A percentile compares a stretch with the other conserved stretches of the same genome.
phyloP scores from a whole-genome alignment of 2,329 filamentous ascomycete genomes.

The Cytospora chrysosperma region DNA sequence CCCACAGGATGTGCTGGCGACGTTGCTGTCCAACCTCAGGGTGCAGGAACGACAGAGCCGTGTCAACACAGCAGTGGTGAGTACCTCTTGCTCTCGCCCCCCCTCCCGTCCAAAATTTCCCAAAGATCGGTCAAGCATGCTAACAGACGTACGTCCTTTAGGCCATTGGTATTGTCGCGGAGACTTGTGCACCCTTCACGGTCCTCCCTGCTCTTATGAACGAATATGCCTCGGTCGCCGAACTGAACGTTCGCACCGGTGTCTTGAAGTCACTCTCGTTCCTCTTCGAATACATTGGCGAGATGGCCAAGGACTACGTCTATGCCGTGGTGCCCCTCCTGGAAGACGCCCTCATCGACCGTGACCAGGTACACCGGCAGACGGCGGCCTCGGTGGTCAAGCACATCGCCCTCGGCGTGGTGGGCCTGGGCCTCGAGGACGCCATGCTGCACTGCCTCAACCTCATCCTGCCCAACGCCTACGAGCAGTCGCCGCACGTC shows the following conservation, averaged over 20 bases:
- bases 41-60: conserved; percentile 97
- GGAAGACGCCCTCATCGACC: conserved; percentile 95
- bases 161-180: conserved; percentile 96
- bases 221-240: conserved; percentile 88
- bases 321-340: conserved; percentile 95
- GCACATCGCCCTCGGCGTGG: conserved; percentile 95
- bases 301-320: conserved; percentile 99
- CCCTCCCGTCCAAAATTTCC: no score
- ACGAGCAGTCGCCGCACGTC: conserved; percentile 96
- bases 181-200: conserved; percentile 97
- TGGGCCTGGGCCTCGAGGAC: conserved; percentile 94
- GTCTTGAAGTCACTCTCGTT: conserved; percentile 96
- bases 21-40: conserved; percentile 90
- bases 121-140: no score
- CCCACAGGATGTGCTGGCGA: conserved; percentile 93
- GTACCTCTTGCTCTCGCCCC: not conserved
- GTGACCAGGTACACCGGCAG: conserved; percentile 96
- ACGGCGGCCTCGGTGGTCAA: conserved; percentile 97
- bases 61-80: conserved; percentile 86
- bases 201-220: conserved; percentile 99
- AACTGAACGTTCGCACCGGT: conserved; percentile 98
- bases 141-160: not conserved
- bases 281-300: conserved; percentile 98
- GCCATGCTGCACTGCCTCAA: conserved; percentile 98
- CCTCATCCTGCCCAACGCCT: conserved; percentile 92